Conservation (phyloP, 495 filamentous ascomycete genomes). For the Wilcoxina mikolae region DNA sequence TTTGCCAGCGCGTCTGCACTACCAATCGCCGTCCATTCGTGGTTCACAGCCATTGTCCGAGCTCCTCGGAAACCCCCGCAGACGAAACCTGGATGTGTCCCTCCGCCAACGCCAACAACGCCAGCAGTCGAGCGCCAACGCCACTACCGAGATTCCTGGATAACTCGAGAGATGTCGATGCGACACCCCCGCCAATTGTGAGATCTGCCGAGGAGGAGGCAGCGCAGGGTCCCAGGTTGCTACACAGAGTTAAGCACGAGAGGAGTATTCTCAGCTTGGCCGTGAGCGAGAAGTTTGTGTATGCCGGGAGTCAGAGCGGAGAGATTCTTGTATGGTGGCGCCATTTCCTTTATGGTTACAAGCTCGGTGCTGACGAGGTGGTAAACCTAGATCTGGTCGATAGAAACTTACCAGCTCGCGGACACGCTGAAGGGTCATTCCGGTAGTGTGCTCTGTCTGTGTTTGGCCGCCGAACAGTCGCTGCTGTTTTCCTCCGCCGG, state of each 20-base stretch:
- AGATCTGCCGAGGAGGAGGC: background rate
- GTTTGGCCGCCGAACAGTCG: conserved; percentile 53
- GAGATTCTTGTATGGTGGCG: conserved; percentile 55
- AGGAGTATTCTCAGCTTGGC: conserved; percentile 59
- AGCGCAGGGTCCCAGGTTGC: conserved; percentile 35
- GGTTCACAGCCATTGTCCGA: background rate
- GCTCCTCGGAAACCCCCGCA: background rate
- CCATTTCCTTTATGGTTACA: conserved; percentile 7
- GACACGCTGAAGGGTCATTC: conserved; percentile 68
- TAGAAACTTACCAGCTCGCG: conserved; percentile 68
- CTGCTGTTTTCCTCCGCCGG: conserved; percentile 86
- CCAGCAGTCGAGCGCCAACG: background rate
- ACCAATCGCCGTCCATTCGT: background rate
- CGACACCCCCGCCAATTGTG: background rate
- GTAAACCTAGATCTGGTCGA: conserved; percentile 51
- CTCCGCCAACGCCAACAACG: background rate
- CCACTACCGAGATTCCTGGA: background rate
- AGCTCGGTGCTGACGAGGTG: background rate
- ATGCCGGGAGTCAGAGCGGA: conserved; percentile 79
- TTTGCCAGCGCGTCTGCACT: conserved; percentile 4
- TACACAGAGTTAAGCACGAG: conserved; percentile 55
- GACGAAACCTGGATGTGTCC: background rate
- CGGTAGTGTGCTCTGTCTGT: conserved; percentile 76
- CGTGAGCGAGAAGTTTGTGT: conserved; percentile 49
- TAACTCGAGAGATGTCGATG: background rate